Percentiles rank a stretch among this genome's conserved stretches.
Conservation (phyloP, 2,329 filamentous ascomycete genomes). For the Pestalotiopsis sp. region DNA sequence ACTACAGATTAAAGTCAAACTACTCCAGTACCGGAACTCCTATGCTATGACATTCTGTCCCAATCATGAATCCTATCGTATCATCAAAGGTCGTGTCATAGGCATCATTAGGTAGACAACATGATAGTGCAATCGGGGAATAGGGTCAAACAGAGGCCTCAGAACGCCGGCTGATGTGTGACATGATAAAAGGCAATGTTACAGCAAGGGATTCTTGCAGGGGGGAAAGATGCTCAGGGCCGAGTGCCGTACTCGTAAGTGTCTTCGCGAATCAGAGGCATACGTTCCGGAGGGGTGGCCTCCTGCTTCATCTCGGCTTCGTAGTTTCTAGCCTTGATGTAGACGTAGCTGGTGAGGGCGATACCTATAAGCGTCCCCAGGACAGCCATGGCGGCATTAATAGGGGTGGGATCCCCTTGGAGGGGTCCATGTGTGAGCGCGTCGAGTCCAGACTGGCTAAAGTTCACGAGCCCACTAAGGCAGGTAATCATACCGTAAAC, state of each 20-base stretch:
- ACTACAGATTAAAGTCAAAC: background rate
- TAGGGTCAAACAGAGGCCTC: background rate
- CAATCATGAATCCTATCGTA: background rate
- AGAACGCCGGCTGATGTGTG: background rate
- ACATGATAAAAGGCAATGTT: background rate
- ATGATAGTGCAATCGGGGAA: background rate
- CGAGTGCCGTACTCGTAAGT: conserved; percentile 11
- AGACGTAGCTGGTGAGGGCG: conserved; percentile 31
- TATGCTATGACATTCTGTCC: background rate
- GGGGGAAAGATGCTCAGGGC: background rate
- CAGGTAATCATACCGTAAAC: conserved; percentile 79
- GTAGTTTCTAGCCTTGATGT: conserved; percentile 24
- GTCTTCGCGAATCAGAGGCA: conserved; percentile 14
- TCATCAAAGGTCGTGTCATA: background rate
- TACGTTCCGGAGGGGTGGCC: background rate
- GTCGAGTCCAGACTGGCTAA: conserved; percentile 71
- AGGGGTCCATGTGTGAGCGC: conserved; percentile 67
- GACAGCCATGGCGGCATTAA: conserved; percentile 61
- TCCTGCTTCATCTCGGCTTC: conserved; percentile 7
- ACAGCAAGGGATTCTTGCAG: background rate
- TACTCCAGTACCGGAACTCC: background rate
- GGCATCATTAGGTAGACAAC: background rate
- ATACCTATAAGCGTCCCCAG: conserved; percentile 57
- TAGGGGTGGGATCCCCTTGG: conserved; percentile 61
- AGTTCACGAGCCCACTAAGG: conserved; percentile 71